These are phyloP conservation scores for Suillus ampliporus DNA, from an alignment of 768 basidiomycete species.

Conservation along the genomic window DNA sequence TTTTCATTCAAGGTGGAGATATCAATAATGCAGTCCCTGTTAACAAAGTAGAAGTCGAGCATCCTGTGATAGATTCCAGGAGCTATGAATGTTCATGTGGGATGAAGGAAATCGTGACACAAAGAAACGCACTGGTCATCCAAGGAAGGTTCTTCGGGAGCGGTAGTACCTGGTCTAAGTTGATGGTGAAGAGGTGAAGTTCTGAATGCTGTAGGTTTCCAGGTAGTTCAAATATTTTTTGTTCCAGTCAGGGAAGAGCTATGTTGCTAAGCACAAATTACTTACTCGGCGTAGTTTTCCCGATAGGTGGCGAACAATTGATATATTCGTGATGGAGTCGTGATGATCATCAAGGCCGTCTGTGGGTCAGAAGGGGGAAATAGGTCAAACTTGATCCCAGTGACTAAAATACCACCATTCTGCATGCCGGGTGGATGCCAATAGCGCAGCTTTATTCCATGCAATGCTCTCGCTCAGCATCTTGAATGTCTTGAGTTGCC, in stretches of 20 bases:
- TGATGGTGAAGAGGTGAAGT: conserved; percentile 77
- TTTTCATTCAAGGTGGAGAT: conserved; percentile 83
- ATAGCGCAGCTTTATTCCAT: conserved; percentile 79
- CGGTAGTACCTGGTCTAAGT: conserved; percentile 70
- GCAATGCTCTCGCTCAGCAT: conserved; percentile 90
- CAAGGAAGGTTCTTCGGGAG: conserved; percentile 83
- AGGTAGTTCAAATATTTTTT: conserved; percentile 92
- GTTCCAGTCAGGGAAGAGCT: conserved; percentile 27
- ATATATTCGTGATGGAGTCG: conserved; percentile 88
- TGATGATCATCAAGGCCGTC: conserved; percentile 74
- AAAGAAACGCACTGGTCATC: conserved; percentile 74
- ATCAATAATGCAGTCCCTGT: conserved; percentile 76
- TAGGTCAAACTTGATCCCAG: conserved; percentile 83
- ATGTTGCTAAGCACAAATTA: conserved; percentile 22
- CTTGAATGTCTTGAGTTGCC: conserved; percentile 78
- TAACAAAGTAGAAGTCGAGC: conserved; percentile 75
- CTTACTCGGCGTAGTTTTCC: conserved; percentile 85
- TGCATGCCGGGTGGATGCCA: conserved; percentile 75
- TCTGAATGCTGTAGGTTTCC: conserved; percentile 78
- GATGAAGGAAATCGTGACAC: conserved; percentile 11
- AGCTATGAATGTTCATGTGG: conserved; percentile 45
- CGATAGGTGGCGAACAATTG: conserved; percentile 85
- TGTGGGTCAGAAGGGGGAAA: conserved; percentile 68
- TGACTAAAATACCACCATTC: conserved; percentile 86
- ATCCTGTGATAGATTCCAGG: conserved; percentile 89